Evolutionary conservation across 768 basidiomycete species (phyloP).

Genomic region (Boletus rubescentipes): DNA sequence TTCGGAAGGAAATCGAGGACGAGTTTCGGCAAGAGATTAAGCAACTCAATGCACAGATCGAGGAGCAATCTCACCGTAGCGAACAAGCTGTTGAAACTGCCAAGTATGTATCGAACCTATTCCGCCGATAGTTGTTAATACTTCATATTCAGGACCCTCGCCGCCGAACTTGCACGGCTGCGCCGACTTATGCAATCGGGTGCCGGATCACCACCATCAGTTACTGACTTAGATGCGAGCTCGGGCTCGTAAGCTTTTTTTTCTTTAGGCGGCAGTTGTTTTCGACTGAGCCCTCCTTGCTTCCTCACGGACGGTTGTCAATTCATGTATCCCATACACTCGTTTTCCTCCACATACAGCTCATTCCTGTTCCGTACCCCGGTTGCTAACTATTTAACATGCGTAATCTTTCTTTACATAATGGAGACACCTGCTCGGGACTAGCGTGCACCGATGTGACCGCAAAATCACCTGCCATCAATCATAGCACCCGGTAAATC

Average conservation of each 20-base stretch:
- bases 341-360: constrained; percentile 22
- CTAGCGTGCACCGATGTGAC: background rate
- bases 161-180: constrained; percentile 65
- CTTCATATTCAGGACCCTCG: constrained; percentile 43
- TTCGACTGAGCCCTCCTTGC: constrained; percentile 7
- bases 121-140: background rate
- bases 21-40: constrained; percentile 58
- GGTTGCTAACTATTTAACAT: constrained; percentile 16
- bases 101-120: constrained; percentile 37
- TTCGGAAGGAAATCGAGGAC: constrained; percentile 58
- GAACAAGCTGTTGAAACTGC: constrained; percentile 62
- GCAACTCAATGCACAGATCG: constrained; percentile 51
- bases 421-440: background rate
- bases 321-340: constrained; percentile 34
- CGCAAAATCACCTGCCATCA: background rate
- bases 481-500: no score
- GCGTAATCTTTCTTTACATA: background rate
- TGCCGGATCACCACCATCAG: constrained; percentile 32
- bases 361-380: constrained; percentile 28
- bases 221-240: constrained; percentile 10
- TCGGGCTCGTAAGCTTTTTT: constrained; percentile 13
- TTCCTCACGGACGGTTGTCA: constrained; percentile 27
- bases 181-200: constrained; percentile 70
- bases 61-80: constrained; percentile 52
- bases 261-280: background rate